Evolutionary conservation across 108 stramenopile species (phyloP).

Genomic region (Pseudonitzschia delicatissima): DNA sequence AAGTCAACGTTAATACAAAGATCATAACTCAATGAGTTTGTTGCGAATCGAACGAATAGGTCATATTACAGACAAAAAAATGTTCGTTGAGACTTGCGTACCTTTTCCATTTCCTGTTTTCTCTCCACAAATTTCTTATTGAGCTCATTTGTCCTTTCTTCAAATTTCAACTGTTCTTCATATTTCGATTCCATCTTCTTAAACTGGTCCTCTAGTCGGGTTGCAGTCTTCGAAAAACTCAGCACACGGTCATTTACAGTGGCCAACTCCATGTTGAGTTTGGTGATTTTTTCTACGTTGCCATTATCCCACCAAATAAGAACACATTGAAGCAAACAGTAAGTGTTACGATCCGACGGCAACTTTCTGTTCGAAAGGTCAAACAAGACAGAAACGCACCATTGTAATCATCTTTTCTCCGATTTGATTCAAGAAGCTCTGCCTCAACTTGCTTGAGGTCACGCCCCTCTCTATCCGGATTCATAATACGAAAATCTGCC

Average conservation of each 20-base stretch:
- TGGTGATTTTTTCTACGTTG: slow-evolving; percentile 40
- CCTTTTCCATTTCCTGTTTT: slow-evolving; percentile 2
- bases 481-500: slow-evolving; percentile 30
- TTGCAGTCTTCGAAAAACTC: not conserved
- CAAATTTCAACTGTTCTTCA: slow-evolving; percentile 51
- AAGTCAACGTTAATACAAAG: not conserved
- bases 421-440: slow-evolving; percentile 40
- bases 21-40: not conserved
- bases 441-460: slow-evolving; percentile 62
- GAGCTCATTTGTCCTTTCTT: slow-evolving; percentile 47
- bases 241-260: slow-evolving; percentile 44
- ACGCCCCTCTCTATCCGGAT: slow-evolving; percentile 34
- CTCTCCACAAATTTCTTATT: slow-evolving; percentile 26
- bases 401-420: slow-evolving; percentile 58
- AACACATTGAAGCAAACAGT: no score
- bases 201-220: slow-evolving; percentile 41
- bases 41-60: not conserved
- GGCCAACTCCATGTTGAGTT: slow-evolving; percentile 66
- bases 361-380: no score
- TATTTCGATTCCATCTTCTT: slow-evolving; percentile 64
- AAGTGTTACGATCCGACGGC: no score
- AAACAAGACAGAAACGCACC: slow-evolving; percentile 16
- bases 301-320: no score
- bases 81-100: not conserved
- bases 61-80: not conserved